phyloP scores from a whole-genome alignment of 2,329 filamentous ascomycete genomes.

The Fusarium lateritium region DNA sequence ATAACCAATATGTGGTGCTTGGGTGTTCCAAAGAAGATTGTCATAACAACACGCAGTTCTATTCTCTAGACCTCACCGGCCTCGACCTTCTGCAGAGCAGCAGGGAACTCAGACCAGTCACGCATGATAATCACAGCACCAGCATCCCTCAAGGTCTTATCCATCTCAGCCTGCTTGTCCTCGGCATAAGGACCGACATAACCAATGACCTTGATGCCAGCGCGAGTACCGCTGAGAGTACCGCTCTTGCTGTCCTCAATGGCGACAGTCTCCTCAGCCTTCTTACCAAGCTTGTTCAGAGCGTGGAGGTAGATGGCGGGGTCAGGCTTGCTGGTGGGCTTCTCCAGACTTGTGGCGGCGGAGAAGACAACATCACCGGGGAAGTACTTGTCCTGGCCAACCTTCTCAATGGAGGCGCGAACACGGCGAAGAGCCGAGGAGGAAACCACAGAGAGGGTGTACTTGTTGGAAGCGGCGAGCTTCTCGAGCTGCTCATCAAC shows the following conservation, averaged over 20 bases:
- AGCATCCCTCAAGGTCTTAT: slow-evolving; percentile 70
- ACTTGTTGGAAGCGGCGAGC: slow-evolving; percentile 72
- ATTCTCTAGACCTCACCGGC: slow-evolving; percentile 52
- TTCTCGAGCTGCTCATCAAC: slow-evolving; percentile 77
- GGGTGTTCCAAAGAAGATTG: slow-evolving; percentile 43
- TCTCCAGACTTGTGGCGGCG: slow-evolving; percentile 82
- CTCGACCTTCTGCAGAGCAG: slow-evolving; percentile 62
- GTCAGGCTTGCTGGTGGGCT: slow-evolving; percentile 91
- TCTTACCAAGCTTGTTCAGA: slow-evolving; percentile 79
- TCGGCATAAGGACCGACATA: slow-evolving; percentile 85
- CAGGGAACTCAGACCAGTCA: slow-evolving; percentile 71
- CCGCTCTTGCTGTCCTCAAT: slow-evolving; percentile 93
- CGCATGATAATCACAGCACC: slow-evolving; percentile 75
- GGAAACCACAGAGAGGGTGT: slow-evolving; percentile 84
- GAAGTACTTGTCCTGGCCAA: slow-evolving; percentile 86
- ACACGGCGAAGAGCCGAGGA: slow-evolving; percentile 85
- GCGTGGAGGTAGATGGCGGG: slow-evolving; percentile 89
- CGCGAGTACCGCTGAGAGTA: slow-evolving; percentile 79
- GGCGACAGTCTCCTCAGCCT: slow-evolving; percentile 79
- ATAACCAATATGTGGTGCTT: slow-evolving; percentile 22
- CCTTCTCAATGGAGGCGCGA: slow-evolving; percentile 82
- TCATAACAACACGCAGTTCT: slow-evolving; percentile 24
- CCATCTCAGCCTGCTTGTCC: slow-evolving; percentile 76
- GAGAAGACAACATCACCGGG: slow-evolving; percentile 81
- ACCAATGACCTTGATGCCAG: slow-evolving; percentile 84